phyloP scores from a whole-genome alignment of 1,284 basidiomycete genomes.

The Lignosus rhinocerotis region DNA sequence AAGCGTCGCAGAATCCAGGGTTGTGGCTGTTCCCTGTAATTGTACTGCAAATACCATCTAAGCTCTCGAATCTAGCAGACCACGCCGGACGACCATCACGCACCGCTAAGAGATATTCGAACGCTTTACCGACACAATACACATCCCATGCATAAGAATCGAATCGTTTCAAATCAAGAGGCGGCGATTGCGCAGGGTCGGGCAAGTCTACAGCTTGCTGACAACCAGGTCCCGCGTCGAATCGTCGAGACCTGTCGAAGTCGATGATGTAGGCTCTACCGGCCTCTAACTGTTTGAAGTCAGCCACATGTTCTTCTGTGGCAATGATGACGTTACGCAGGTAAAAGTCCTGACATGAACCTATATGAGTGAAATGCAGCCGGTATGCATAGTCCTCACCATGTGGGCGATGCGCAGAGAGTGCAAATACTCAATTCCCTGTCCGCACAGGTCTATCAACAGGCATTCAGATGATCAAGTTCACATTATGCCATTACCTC shows the following conservation, averaged over 20 bases:
- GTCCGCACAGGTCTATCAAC: no score
- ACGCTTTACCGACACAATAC: neutral
- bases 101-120: neutral
- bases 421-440: neutral
- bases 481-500: neutral
- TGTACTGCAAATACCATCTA: neutral
- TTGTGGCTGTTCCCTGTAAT: neutral
- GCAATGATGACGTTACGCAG: neutral
- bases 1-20: neutral
- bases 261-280: conserved; percentile 2
- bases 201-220: neutral
- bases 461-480: neutral
- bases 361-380: neutral
- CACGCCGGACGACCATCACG: neutral
- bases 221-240: neutral
- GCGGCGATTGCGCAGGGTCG: neutral
- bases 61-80: no score
- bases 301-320: neutral
- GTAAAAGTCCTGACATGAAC: neutral
- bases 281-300: neutral
- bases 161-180: neutral
- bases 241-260: neutral
- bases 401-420: neutral
- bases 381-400: neutral
- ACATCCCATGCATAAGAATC: neutral